Evolutionary conservation across 2,329 filamentous ascomycete species (phyloP), one percentile per base, ranked within the genome.

Genomic region (Pleurostoma richardsiae): DNA sequence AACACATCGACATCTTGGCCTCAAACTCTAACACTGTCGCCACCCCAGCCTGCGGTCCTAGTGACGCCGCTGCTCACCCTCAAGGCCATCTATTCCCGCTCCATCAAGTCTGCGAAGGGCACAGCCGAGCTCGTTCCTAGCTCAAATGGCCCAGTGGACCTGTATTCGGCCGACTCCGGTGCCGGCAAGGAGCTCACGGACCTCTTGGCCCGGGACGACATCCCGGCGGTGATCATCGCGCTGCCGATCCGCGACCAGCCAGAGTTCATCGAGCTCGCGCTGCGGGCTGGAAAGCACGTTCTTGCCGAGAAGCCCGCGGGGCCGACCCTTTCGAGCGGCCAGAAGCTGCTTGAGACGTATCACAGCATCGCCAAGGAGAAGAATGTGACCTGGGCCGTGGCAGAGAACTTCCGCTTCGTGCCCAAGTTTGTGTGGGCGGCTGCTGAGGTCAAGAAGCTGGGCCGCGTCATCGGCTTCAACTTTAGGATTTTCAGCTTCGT

Each of bases 341-440:
- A 57, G 45, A 56, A 65, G 46, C 61, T 66, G 31, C 67, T 69
- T 50, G 59, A 59, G 28, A 79, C 76, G 76, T 52, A 52, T 30
- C 43, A 47, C 10, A 43, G 38, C 2, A 42, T 62, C 6, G 52
- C 56, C 29, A 44, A 51, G 11, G 38, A 49, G 31, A 60, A 53
- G 8, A 52, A 55, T n/a, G 59, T 59, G 6, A 77, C 69, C 3
- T 77, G 80, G 61, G 68, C 70, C 19, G 72, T 89, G 5, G 85
- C 83, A 1, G 86, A 89, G 61, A 88, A 90, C 64, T 85, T 80
- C 60, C 76, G 85, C 42, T 88, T 82, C 66, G 61, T 77, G 46
- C 70, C 76, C 30, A 70, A 71, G 8, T 82, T 81, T 57, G 48
- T 63, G 10, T 77, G 76, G 54, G 85, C 72, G 0, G 66, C 68